A percentile compares a stretch with the other conserved stretches of the same genome.
Evolutionary conservation across 23 red algal genomes (phyloP).

Genomic region (Cyanidiococcus yangmingshanensis): DNA sequence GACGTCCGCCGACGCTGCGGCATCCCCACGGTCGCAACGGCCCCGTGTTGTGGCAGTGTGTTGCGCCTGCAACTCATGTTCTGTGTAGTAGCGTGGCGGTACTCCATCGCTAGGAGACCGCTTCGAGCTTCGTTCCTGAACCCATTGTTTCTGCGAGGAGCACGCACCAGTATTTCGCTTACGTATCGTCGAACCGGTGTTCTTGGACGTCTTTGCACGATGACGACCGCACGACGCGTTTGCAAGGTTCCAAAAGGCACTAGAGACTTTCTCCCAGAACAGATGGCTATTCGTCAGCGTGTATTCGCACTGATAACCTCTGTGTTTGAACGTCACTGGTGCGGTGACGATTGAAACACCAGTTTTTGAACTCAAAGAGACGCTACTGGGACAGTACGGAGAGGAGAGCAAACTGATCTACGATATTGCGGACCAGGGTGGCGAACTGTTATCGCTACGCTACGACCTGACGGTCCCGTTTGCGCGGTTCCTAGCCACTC

Average conservation of each 20-base stretch:
- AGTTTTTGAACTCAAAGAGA: conserved; percentile 91
- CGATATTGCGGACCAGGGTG: conserved; percentile 84
- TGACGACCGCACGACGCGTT: not conserved
- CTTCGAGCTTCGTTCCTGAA: not conserved
- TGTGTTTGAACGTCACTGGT: conserved; percentile 82
- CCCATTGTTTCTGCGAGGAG: not conserved
- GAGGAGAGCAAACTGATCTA: conserved; percentile 99
- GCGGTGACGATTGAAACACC: conserved; percentile 98
- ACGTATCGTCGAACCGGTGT: not conserved
- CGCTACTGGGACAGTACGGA: conserved; percentile 86
- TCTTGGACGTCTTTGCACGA: not conserved
- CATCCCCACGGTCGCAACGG: too few relatives aligned
- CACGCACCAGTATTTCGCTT: not conserved
- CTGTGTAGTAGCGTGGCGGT: not conserved
- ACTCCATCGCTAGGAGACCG: not conserved
- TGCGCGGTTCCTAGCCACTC: conserved; percentile 80
- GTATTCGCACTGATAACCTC: conserved; percentile 61
- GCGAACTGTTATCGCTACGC: conserved; percentile 76
- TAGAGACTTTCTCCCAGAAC: conserved; percentile 66
- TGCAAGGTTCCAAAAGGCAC: conserved; percentile 89
- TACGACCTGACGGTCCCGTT: conserved; percentile 97
- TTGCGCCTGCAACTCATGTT: not conserved
- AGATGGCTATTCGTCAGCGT: conserved; percentile 77
- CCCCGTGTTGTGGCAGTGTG: too few relatives aligned
- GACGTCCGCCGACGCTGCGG: too few relatives aligned